Evolutionary conservation across 139 green algal species (phyloP), one percentile per base, ranked within the genome.

Genomic region (Raphidocelis subcapitata): DNA sequence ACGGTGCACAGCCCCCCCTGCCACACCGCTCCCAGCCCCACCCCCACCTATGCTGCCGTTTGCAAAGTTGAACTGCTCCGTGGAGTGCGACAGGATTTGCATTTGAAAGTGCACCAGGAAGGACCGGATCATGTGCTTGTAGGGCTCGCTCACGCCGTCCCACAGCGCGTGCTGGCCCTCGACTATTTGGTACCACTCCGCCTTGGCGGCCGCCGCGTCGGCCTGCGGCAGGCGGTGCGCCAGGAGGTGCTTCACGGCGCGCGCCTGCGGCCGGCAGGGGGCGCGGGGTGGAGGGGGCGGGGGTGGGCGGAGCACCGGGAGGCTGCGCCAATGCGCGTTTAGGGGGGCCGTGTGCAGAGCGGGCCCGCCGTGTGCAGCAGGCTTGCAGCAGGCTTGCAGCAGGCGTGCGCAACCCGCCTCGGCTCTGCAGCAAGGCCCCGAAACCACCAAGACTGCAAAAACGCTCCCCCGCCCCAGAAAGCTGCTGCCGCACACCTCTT

Each of bases 91-190:
- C 52, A 98, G 70, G 56, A 98, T 92, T 54, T 93, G 79, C 29
- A 83, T 83, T 69, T 99, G 94, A 84, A 99, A 99, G 82, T 98
- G 88, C 18, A 98, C 88, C 15, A 99, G 85, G 83, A 98, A 99
- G 28, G 89, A 90, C 0, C 95, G 83, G 84, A 99, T 99, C 65
- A 93, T 97, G 82, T 99, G 91, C 86, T 97, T 97, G 91, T 99
- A 99, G 12, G 96, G 89, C 54, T 99, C 91, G 5, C 67, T 87
- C 1, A 99, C 91, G 16, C 91, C 92, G 12, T 81, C 54, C 96
- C 96, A 99, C 68, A 99, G 88, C 24, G 59, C 32, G 67, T 97
- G 90, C 8, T 95, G 78, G 12, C 96, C 96, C 84, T 99, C 94
- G 69, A 98, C 91, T 33, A 98, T 93, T 15, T 47, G 29, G 33